Evolutionary conservation across 345 rosid genomes (phyloP).

Genomic region (Salix dunnii): DNA sequence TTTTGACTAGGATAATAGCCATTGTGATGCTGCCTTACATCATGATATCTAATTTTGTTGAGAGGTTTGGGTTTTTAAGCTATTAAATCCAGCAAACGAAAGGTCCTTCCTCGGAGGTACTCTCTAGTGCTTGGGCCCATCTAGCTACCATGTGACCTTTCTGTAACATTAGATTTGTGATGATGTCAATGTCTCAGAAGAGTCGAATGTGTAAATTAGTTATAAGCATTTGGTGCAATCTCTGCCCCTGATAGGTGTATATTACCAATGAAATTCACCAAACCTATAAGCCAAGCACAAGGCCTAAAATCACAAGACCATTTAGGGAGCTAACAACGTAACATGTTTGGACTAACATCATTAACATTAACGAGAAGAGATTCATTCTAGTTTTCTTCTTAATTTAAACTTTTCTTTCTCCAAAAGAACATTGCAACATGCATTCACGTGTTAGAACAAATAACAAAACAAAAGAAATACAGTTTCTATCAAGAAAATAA

Average conservation of each 20-base stretch:
- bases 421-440: neutral
- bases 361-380: neutral
- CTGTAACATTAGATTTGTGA: neutral
- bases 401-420: neutral
- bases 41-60: neutral
- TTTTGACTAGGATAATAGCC: neutral
- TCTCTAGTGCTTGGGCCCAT: neutral
- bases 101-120: neutral
- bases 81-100: neutral
- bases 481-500: neutral
- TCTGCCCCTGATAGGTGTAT: neutral
- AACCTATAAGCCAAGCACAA: neutral
- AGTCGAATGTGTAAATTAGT: neutral
- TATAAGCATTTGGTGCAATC: neutral
- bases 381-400: neutral
- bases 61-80: neutral
- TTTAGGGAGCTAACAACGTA: neutral
- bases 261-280: neutral
- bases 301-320: neutral
- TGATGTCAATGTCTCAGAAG: neutral
- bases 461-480: neutral
- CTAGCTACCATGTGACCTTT: neutral
- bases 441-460: neutral
- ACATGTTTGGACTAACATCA: neutral
- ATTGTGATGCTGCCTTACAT: neutral